These are phyloP conservation scores for Erythrophleum fordii DNA, from an alignment of 306 rosid genomes.

Conservation along the genomic window DNA sequence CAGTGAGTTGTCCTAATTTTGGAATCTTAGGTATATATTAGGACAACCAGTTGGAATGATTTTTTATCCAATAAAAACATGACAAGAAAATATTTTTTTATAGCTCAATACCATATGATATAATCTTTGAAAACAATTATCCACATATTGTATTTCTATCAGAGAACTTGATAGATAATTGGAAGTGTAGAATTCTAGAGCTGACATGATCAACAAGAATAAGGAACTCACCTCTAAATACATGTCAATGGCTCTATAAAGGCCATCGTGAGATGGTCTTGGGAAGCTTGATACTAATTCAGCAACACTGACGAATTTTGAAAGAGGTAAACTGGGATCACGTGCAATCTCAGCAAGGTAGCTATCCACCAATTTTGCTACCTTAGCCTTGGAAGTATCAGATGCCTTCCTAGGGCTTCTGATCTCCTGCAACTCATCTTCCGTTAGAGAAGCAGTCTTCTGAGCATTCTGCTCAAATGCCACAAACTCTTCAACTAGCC, in stretches of 20 bases:
- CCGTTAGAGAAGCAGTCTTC: background rate
- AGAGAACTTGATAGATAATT: too few relatives aligned
- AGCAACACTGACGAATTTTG: background rate
- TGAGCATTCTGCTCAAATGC: background rate
- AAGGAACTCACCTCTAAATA: background rate
- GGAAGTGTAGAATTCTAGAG: too few relatives aligned
- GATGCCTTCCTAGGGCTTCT: background rate
- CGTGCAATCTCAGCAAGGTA: background rate
- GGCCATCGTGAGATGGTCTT: conserved; percentile 12
- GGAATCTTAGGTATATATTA: too few relatives aligned
- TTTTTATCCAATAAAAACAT: too few relatives aligned
- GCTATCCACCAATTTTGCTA: background rate
- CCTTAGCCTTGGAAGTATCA: background rate
- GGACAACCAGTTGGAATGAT: too few relatives aligned
- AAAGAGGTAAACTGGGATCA: background rate
- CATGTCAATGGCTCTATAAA: conserved; percentile 2
- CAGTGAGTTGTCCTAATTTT: too few relatives aligned
- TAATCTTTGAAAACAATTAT: too few relatives aligned
- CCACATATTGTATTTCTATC: too few relatives aligned
- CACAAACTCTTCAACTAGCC: background rate
- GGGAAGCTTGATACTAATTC: background rate
- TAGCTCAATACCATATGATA: too few relatives aligned
- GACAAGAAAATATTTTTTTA: too few relatives aligned
- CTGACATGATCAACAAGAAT: background rate
- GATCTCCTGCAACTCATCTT: background rate